Evolutionary conservation across 257 asterid species (phyloP).

Genomic region (Solanum lignicaule): DNA sequence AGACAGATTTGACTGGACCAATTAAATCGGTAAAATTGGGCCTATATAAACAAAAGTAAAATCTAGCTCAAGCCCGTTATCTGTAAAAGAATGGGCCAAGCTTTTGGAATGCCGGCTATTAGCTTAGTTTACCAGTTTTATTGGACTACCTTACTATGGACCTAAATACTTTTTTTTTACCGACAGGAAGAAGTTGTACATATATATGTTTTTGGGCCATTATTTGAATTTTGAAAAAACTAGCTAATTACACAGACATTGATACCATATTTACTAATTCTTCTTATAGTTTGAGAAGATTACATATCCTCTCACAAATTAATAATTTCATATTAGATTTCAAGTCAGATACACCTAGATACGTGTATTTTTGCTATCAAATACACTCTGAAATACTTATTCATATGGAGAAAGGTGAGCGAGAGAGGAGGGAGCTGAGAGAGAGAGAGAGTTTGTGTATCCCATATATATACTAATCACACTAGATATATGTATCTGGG

Average conservation of each 20-base stretch:
- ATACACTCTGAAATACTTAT: neutral
- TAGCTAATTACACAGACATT: too few species aligned
- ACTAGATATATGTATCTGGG: neutral
- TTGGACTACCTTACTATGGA: too few species aligned
- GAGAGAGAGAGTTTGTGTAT: too few species aligned
- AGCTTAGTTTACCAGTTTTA: too few species aligned
- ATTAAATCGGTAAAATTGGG: neutral
- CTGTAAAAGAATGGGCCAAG: neutral
- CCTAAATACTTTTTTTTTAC: too few species aligned
- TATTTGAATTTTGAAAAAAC: too few species aligned
- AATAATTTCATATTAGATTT: too few species aligned
- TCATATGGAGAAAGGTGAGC: neutral
- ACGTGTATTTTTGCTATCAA: rapidly evolving
- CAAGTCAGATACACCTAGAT: too few species aligned
- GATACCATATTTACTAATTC: neutral
- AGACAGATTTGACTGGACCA: neutral
- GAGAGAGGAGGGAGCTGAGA: too few species aligned
- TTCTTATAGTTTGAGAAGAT: too few species aligned
- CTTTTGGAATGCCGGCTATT: neutral
- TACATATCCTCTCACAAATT: neutral
- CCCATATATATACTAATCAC: rapidly evolving
- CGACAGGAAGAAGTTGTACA: neutral
- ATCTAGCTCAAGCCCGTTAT: neutral
- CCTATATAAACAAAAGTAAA: neutral
- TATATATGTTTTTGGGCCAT: too few species aligned